Evolutionary conservation across 164 flowering plant genomes (phyloP), one percentile per base, ranked within the genome.

Genomic region (Stephania japonica): DNA sequence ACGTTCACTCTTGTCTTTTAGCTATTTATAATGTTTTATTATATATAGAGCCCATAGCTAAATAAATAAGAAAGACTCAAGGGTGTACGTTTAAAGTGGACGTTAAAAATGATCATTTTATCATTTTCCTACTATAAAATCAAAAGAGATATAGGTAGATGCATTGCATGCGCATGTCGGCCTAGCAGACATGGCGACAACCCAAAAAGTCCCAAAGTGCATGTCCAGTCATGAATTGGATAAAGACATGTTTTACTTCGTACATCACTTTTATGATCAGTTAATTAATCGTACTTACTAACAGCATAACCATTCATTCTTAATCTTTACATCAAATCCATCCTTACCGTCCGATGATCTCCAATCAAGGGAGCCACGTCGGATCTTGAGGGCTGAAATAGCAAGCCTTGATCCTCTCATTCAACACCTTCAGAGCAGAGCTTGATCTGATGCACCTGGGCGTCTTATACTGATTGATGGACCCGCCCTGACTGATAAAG

Each of bases 391-490:
- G 97, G 71, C 98, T 91, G 65, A 86, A 87, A 75, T 83, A 83
- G 42, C 83, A 71, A 0, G 78, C 85, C 32, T 67, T 78, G 19
- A 93, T 95, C 70, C 79, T 87, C 19, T 87, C 75, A 68, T 91
- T 77, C 6, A 93, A 88, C 73, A 93, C 73, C 63, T 83, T 78
- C n/a, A 90, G 82, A 1, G 89, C 89, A 56, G 81, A 56, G 23
- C 38, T 69, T 21, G 87, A 81, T 44, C 83, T 88, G 75, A 91
- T 85, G 78, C 96, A 88, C 82, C 97, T 83, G 0, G 98, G 96
- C 0, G 98, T 90, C 74, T 93, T 93, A 61, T 91, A 93, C 80
- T 93, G 97, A 74, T 87, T 93, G 42, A 93, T 86, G 0, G 98
- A 93, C 0, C 86, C 92, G 0, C 96, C 97, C 70, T 87, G 88